Base-by-base conservation (phyloP, 768 basidiomycete genomes). In the Cystobasidiopsis lactophilus region DNA sequence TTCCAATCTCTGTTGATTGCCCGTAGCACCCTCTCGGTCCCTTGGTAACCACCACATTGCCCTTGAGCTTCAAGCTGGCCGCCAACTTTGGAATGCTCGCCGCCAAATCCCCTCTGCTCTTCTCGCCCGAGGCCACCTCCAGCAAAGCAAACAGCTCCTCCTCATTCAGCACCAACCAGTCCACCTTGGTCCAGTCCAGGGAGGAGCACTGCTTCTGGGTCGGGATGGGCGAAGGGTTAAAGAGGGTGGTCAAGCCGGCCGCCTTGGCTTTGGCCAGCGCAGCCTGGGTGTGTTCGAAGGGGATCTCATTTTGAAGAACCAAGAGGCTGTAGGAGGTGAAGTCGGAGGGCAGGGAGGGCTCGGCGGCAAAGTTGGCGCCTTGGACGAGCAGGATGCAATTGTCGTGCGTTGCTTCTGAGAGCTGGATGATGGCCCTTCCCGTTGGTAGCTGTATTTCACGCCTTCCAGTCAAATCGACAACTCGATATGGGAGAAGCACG, bases 151-250 rank as follows among this genome's bases (percentile, higher is more conserved):
- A 54, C 13, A 65, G 55, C 47, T 71, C 70, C 1, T 67, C 69
- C 44, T 69, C 65, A 48, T 71, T 71, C 16, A 71, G 64, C 14
- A 70, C 57, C 14, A 71, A 52, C 69, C 68, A 69, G 2, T 62
- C 58, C 0, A 71, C 52, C 9, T 47, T 7, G 0, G 52, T 29
- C 69, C 69, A 69, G 2, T 63, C 64, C 55, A 70, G 67, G 1
- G 52, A 38, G 1, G 55, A 50, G n/a, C 69, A 61, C 38, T 67
- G 56, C 4, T 44, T 51, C 0, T 48, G 27, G 1, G 63, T 50
- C 1, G 64, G 64, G 67, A 71, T 69, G n/a, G 70, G 70, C 1
- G 64, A 65, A 0, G 70, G 70, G 55, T 71, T 71, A 59, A 67
- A 67, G 23, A 70, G 52, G n/a, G 66, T 65, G 7, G 51, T 60